Percentiles rank a stretch among this genome's conserved stretches.
Evolutionary conservation across 2,329 filamentous ascomycete genomes (phyloP).

Genomic region (Domatiomyces globalis): DNA sequence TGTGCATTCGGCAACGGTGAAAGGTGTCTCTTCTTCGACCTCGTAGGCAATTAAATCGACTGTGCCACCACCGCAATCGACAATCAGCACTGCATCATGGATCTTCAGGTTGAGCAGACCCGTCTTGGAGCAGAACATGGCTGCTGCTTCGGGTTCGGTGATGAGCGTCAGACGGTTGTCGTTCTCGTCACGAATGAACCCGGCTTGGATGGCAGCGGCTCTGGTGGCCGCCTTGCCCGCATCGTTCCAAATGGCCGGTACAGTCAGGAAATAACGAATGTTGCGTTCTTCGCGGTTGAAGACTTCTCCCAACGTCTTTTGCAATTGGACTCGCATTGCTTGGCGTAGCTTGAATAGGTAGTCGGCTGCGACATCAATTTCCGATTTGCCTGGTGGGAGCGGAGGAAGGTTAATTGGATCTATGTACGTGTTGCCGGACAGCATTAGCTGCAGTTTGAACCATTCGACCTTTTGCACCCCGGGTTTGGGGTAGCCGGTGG

Average conservation of each 20-base stretch:
- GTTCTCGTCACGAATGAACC: conserved; percentile 92
- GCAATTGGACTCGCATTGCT: conserved; percentile 87
- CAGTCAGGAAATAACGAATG: conserved; percentile 92
- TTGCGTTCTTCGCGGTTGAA: conserved; percentile 97
- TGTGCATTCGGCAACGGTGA: conserved; percentile 93
- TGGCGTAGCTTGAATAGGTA: conserved; percentile 97
- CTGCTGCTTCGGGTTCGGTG: conserved; percentile 91
- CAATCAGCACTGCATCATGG: conserved; percentile 95
- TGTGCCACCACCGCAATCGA: conserved; percentile 95
- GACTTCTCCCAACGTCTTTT: conserved; percentile 92
- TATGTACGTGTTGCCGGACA: conserved; percentile 97
- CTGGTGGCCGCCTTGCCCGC: conserved; percentile 93
- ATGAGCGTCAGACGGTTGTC: conserved; percentile 91
- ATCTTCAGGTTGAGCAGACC: conserved; percentile 91
- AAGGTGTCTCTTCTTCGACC: conserved; percentile 93
- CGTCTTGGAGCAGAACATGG: conserved; percentile 95
- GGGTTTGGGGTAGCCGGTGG: conserved; percentile 92
- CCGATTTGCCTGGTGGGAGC: conserved; percentile 91
- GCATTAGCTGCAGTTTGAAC: conserved; percentile 99
- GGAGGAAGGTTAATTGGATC: conserved; percentile 97
- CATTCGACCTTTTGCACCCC: conserved; percentile 98
- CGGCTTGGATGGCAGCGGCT: conserved; percentile 89
- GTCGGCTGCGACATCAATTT: conserved; percentile 98
- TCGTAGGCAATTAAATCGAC: conserved; percentile 99
- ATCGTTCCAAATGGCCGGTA: conserved; percentile 99